Evolutionary conservation across 164 flowering plant genomes (phyloP), one percentile per base, ranked within the genome.

Genomic region (Echeveria elegans): DNA sequence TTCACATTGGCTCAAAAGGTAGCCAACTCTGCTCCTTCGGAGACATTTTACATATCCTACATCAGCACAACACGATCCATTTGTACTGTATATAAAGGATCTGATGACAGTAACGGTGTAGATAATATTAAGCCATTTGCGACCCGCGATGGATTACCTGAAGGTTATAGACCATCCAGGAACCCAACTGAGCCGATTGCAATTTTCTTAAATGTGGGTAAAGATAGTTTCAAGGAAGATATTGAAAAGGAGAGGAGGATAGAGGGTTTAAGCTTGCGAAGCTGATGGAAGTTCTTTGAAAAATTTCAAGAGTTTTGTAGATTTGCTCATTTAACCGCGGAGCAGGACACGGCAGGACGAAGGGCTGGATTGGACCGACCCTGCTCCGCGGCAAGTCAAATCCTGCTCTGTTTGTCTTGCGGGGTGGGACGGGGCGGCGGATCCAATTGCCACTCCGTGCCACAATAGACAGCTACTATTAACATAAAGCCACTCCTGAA

Each of bases 31-130:
- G 71, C 85, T 1, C 84, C 85, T 0, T 14, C 41, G 1, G 41
- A 38, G 28, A 65, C 31, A 63, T 66, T 11, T 41, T 38, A 28
- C n/a, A 86, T 86, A 80, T 82, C 95, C 18, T 88, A 83, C 76
- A 78, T 88, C 78, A 73, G 48, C 76, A 80, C 83, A 14, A 31
- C 73, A 4, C 38, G 70, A n/a, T 84, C 90, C 59, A 81, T 76
- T 72, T 16, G 8, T 38, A 31, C 69, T 3, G 14, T 77, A 18
- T 73, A 69, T 63, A 18, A 73, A 6, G 28, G 45, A 2, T 2
- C 64, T 52, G 15, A 21, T 38, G 12, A 4, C 0, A 1, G 2
- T n/a, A 19, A 23, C 8, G 37, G 29, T 19, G 1, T 36, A 8
- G 41, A 24, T 18, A 78, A 76, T 66, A 38, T 81, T 0, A 69